phyloP scores from a whole-genome alignment of 2,329 filamentous ascomycete species.

The Ceratocystis cubensis region DNA sequence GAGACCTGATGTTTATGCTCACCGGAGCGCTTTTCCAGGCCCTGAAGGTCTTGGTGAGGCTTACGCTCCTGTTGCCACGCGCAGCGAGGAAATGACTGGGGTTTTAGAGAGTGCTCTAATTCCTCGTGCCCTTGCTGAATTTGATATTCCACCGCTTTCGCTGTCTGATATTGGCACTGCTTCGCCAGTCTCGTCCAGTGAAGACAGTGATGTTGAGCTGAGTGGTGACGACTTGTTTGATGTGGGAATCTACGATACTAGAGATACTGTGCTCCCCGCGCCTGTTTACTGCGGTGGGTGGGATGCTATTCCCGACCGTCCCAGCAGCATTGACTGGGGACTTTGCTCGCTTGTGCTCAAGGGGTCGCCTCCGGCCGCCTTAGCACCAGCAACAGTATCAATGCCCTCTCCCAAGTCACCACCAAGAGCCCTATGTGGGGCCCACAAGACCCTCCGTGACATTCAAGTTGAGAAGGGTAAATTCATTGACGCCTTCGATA shows the following conservation, averaged over 20 bases:
- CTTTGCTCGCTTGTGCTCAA: constrained; percentile 3
- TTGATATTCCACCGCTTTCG: background rate
- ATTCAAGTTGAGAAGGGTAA: constrained; percentile 3
- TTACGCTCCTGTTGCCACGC: background rate
- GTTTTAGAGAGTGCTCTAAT: background rate
- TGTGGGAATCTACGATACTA: constrained; percentile 6
- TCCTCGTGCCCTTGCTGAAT: background rate
- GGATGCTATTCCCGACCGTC: background rate
- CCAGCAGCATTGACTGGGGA: constrained; percentile 6
- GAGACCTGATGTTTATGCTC: background rate
- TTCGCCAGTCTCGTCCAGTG: background rate
- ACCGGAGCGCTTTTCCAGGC: background rate
- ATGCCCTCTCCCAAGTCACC: background rate
- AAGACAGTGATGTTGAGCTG: constrained; percentile 7
- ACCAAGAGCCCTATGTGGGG: background rate
- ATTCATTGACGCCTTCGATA: constrained; percentile 6
- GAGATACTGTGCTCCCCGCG: background rate
- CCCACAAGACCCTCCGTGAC: constrained; percentile 1
- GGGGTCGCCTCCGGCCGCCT: background rate
- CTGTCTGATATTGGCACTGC: background rate
- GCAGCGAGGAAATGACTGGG: background rate
- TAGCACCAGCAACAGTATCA: background rate
- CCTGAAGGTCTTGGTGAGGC: background rate
- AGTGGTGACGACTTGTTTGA: constrained; percentile 11
- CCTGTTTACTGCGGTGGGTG: constrained; percentile 9